Evolutionary conservation across 164 flowering plant genomes (phyloP), one percentile per base, ranked within the genome.

Genomic region (Buxus sempervirens): DNA sequence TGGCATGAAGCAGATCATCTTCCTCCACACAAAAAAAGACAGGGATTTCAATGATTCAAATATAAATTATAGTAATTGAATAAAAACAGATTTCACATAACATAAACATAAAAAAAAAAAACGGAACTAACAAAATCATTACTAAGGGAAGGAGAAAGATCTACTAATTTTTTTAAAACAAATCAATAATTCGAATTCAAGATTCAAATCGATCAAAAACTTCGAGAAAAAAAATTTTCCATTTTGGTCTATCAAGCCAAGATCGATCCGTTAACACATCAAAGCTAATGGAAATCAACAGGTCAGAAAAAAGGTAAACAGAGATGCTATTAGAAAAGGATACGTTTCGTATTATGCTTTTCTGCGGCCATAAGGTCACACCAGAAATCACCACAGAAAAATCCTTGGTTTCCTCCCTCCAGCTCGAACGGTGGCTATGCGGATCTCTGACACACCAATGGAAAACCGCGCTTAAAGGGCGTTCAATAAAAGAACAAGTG

Each of bases 331-430:
- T 9, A 9, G 6, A 62, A 48, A 73, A 82, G 82, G 80, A 76
- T 80, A 82, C 83, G 76, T 25, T 76, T 73, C 54, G 72, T 73
- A 22, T 59, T 32, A n/a, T 73, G 72, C 16, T 63, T 24, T 54
- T 78, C 70, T 4, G 77, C 42, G 1, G 80, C 77, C 79, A 78
- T 72, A 36, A 70, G 68, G 72, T 78, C 78, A 70, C 83, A 82
- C 82, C 82, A 80, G 28, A 81, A 72, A 36, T 76, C 81, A 51
- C 76, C 78, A 38, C 74, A 72, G 53, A 54, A 78, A 63, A 75
- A 78, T 24, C 81, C 81, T 66, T 41, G 45, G 25, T 60, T 60
- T 59, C 64, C 58, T 69, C 60, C 72, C 79, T 77, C 84, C 79
- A 77, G 82, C 48, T 81, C 79, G 69, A 58, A 64, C 64, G 45